A percentile compares a stretch with the other conserved stretches of the same genome.
phyloP scores from a whole-genome alignment of 108 stramenopile genomes.

The Heterococcus sp. region DNA sequence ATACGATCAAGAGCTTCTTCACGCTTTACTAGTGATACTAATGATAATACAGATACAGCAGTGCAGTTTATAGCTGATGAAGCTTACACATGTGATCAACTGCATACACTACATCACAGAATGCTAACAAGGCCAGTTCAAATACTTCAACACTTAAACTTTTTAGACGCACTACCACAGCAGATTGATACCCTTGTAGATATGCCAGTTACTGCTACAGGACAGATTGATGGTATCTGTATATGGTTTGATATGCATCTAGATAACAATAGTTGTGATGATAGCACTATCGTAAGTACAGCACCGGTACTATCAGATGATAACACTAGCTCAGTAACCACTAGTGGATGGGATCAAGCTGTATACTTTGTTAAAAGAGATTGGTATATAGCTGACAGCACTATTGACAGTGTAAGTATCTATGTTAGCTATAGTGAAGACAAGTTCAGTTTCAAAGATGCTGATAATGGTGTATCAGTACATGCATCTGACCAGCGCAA shows the following conservation, averaged over 20 bases:
- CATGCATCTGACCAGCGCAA: no score
- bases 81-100: conserved; percentile 13
- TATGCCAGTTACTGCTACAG: conserved; percentile 19
- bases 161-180: neutral
- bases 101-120: neutral
- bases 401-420: no score
- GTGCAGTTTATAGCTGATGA: conserved; percentile 1
- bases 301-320: no score
- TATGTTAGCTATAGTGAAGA: no score
- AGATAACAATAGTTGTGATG: conserved; percentile 21
- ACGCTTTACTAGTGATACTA: no score
- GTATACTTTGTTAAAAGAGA: neutral
- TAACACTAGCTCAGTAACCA: neutral
- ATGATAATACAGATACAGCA: neutral
- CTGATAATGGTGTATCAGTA: no score
- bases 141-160: no score
- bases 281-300: no score
- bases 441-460: no score
- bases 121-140: neutral
- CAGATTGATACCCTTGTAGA: neutral
- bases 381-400: neutral
- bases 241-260: conserved; percentile 54
- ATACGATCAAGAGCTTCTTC: no score
- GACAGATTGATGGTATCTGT: conserved; percentile 42
- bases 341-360: neutral